Evolutionary conservation across 75 land plant genomes (phyloP).

Genomic region (Selaginella moellendorffii): DNA sequence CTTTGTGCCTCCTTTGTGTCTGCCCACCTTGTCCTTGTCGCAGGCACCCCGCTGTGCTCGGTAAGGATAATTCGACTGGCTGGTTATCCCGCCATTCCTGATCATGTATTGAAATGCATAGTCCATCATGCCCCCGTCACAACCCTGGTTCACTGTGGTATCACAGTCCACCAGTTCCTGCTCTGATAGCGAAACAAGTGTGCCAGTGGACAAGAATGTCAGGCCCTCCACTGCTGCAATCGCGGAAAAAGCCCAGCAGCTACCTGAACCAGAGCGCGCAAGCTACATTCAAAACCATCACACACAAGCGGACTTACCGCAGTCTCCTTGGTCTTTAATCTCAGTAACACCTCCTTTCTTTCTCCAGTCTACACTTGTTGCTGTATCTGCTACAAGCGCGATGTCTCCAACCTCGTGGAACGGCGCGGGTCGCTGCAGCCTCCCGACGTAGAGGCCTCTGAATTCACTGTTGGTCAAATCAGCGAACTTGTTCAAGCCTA

Average conservation of each 20-base stretch:
- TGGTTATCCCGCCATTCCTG: constrained; percentile 65
- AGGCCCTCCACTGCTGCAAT: constrained; percentile 84
- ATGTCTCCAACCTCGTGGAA: neutral
- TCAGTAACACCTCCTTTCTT: constrained; percentile 21
- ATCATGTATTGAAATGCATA: constrained; percentile 64
- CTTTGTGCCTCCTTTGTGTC: too few species aligned
- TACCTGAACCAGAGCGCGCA: too few species aligned
- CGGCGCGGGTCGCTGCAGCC: neutral
- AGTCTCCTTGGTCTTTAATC: constrained; percentile 24
- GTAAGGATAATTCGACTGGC: constrained; percentile 74
- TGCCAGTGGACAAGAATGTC: constrained; percentile 49
- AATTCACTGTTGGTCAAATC: constrained; percentile 22
- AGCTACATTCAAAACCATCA: too few species aligned
- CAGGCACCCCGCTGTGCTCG: too few species aligned
- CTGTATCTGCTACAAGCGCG: constrained; percentile 3
- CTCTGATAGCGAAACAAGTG: constrained; percentile 65
- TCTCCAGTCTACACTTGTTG: constrained; percentile 18
- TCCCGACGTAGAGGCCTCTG: neutral
- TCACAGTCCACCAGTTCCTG: constrained; percentile 79
- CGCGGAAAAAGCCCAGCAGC: constrained; percentile 87
- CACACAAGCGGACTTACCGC: constrained; percentile 16
- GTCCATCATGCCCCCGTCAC: constrained; percentile 79
- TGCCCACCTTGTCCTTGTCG: constrained; percentile 19
- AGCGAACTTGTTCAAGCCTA: constrained; percentile 22
- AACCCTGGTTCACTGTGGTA: constrained; percentile 40